Evolutionary conservation across 2,329 filamentous ascomycete species (phyloP).

Genomic region (Fusarium vanettenii): DNA sequence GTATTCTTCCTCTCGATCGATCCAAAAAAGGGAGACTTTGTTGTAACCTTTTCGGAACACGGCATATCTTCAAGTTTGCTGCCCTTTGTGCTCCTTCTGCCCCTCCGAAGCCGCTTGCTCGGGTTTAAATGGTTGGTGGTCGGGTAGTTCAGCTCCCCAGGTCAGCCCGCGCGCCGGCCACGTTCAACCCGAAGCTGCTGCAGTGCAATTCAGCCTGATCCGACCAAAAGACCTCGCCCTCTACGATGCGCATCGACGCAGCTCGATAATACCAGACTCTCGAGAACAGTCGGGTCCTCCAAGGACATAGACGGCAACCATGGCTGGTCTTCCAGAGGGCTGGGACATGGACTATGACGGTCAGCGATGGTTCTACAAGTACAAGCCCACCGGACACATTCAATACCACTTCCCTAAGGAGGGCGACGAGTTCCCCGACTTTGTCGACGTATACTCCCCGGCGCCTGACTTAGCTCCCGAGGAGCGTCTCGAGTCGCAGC

Average conservation of each 20-base stretch:
- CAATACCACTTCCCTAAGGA: slow-evolving; percentile 68
- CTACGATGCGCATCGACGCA: slow-evolving; percentile 23
- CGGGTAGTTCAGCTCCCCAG: neutral
- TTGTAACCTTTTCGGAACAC: neutral
- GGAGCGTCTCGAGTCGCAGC: slow-evolving; percentile 64
- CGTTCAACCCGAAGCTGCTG: slow-evolving; percentile 25
- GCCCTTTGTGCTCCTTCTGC: slow-evolving; percentile 1
- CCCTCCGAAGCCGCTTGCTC: slow-evolving; percentile 7
- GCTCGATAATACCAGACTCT: slow-evolving; percentile 28
- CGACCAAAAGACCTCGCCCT: slow-evolving; percentile 10
- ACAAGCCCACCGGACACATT: slow-evolving; percentile 63
- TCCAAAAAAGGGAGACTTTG: neutral
- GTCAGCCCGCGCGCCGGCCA: slow-evolving; percentile 13
- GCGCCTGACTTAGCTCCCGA: slow-evolving; percentile 60
- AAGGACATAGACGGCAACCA: slow-evolving; percentile 30
- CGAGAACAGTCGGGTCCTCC: neutral
- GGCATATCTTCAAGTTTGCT: neutral
- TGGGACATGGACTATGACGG: slow-evolving; percentile 71
- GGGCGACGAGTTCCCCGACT: slow-evolving; percentile 69
- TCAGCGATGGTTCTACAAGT: slow-evolving; percentile 67
- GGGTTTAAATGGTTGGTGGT: neutral
- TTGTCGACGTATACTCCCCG: slow-evolving; percentile 53
- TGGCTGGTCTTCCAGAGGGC: slow-evolving; percentile 59
- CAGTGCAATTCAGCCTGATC: neutral
- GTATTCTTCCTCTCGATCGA: neutral